Evolutionary conservation across 768 basidiomycete species (phyloP).

Genomic region (Macrolepiota fuliginosa): DNA sequence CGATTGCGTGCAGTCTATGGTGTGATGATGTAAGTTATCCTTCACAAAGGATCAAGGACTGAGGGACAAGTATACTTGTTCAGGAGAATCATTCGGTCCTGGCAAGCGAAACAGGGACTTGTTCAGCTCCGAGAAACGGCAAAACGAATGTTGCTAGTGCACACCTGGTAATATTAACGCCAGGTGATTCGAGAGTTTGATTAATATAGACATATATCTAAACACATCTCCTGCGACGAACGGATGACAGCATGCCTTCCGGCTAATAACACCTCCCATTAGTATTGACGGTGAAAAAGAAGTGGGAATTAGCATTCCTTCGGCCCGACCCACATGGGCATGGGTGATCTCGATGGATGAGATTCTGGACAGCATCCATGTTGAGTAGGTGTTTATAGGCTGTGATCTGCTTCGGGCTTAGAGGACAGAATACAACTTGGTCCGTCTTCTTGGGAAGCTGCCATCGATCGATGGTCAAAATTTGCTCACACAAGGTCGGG

Average conservation of each 20-base stretch:
- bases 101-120: background rate
- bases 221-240: conserved; percentile 66
- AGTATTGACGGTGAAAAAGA: background rate
- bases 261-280: conserved; percentile 25
- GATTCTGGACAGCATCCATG: conserved; percentile 64
- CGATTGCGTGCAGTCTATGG: conserved; percentile 52
- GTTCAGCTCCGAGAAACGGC: conserved; percentile 2
- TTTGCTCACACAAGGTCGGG: background rate
- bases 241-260: conserved; percentile 39
- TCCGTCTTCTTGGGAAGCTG: conserved; percentile 89
- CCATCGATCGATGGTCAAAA: background rate
- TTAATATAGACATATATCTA: conserved; percentile 76
- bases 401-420: conserved; percentile 64
- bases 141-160: background rate
- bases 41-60: background rate
- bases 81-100: conserved; percentile 69
- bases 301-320: conserved; percentile 37
- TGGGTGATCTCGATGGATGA: conserved; percentile 66
- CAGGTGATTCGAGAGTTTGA: conserved; percentile 88
- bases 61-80: conserved; percentile 47
- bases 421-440: conserved; percentile 90
- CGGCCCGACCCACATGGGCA: conserved; percentile 70
- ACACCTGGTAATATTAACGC: conserved; percentile 81
- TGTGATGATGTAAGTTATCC: background rate
- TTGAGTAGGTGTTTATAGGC: conserved; percentile 73